Percentiles rank a stretch among this genome's conserved stretches.
Evolutionary conservation across 1,139 yeast species (phyloP).

Genomic region (Fermentozyma sake): DNA sequence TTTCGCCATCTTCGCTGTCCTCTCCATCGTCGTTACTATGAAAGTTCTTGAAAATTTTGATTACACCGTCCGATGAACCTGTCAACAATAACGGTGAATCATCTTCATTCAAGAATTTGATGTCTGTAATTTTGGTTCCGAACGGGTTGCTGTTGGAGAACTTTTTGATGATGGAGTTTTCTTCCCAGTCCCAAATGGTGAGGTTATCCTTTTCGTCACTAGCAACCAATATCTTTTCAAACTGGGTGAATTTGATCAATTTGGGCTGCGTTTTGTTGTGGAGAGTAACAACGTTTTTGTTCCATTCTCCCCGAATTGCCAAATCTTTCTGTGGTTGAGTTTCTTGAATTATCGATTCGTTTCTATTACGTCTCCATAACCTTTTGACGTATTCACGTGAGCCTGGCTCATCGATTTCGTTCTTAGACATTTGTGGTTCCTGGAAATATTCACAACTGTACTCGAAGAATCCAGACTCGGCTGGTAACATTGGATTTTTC

Average conservation of each 20-base stretch:
- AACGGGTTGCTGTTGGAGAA: slow-evolving; percentile 84
- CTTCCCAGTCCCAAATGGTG: slow-evolving; percentile 87
- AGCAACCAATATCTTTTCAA: slow-evolving; percentile 77
- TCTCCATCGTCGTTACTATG: slow-evolving; percentile 39
- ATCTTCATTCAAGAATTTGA: slow-evolving; percentile 86
- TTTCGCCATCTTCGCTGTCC: slow-evolving; percentile 25
- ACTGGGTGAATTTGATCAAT: slow-evolving; percentile 77
- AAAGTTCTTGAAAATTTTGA: slow-evolving; percentile 78
- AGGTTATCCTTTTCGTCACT: slow-evolving; percentile 84
- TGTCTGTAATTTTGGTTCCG: slow-evolving; percentile 84
- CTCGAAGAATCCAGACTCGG: slow-evolving; percentile 74
- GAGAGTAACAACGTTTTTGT: slow-evolving; percentile 52
- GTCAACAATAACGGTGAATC: slow-evolving; percentile 79
- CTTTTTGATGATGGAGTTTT: slow-evolving; percentile 50
- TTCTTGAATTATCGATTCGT: slow-evolving; percentile 78
- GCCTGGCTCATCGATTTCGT: slow-evolving; percentile 90
- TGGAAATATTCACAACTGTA: slow-evolving; percentile 91
- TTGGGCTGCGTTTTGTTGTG: slow-evolving; percentile 81
- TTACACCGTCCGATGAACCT: slow-evolving; percentile 92
- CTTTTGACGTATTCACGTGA: slow-evolving; percentile 80
- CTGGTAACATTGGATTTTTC: slow-evolving; percentile 49
- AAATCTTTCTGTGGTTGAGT: slow-evolving; percentile 87
- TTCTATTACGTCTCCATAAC: slow-evolving; percentile 86
- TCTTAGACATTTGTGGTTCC: slow-evolving; percentile 89
- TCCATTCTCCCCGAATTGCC: slow-evolving; percentile 87